Conservation (phyloP, 306 rosid species). For the Vigna radiata region DNA sequence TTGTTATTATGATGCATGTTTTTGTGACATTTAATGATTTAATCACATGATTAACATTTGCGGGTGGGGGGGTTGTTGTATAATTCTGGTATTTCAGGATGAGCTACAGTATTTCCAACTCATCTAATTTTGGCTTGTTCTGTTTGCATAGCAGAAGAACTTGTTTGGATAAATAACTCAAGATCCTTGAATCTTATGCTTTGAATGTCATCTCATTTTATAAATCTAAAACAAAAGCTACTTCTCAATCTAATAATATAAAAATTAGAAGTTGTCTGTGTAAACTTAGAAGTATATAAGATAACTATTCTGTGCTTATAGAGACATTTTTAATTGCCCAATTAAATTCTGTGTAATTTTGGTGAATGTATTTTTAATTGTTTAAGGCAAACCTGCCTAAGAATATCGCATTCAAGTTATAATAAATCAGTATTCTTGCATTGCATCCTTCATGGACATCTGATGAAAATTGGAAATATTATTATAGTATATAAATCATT, state of each 20-base stretch:
- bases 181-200: constrained; percentile 12
- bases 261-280: not conserved
- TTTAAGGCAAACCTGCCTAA: constrained; percentile 22
- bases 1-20: constrained; percentile 25
- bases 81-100: constrained; percentile 3
- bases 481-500: not conserved
- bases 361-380: constrained; percentile 10
- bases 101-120: constrained; percentile 27
- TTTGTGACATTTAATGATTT: constrained; percentile 13
- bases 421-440: constrained; percentile 26
- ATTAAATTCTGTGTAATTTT: constrained; percentile 13
- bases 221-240: constrained; percentile 13
- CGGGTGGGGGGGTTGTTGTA: not conserved
- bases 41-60: constrained; percentile 1
- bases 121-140: constrained; percentile 21
- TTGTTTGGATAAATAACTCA: constrained; percentile 30
- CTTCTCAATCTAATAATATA: constrained; percentile 27
- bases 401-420: constrained; percentile 10
- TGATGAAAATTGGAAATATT: constrained; percentile 9
- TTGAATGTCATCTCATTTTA: constrained; percentile 34
- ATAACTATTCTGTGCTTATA: not conserved
- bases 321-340: not conserved
- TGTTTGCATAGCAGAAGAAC: constrained; percentile 19
- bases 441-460: constrained; percentile 15
- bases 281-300: constrained; percentile 23